Conservation (phyloP, 2,329 filamentous ascomycete genomes). For the Calonectria ilicicola region DNA sequence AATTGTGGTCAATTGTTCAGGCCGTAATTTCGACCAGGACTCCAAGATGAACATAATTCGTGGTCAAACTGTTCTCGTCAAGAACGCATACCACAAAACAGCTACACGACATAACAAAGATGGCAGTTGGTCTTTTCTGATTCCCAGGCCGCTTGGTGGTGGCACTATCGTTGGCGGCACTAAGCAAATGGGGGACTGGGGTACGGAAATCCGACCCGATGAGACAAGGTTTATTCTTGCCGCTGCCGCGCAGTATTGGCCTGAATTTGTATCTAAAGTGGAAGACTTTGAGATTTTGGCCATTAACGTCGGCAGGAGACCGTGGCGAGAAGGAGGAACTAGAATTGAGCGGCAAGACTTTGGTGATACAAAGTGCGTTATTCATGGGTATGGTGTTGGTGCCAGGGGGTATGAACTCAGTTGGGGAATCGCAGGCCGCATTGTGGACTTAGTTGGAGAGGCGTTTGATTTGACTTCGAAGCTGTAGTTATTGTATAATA, state of each 20-base stretch:
- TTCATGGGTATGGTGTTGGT: neutral
- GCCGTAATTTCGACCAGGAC: neutral
- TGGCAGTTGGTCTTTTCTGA: neutral
- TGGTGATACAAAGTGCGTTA: neutral
- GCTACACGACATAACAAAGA: neutral
- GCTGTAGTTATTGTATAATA: neutral
- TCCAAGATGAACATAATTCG: neutral
- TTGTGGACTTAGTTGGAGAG: neutral
- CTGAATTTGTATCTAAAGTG: neutral
- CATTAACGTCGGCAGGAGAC: neutral
- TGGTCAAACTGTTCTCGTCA: neutral
- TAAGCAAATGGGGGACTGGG: neutral
- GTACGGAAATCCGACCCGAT: neutral
- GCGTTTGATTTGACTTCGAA: neutral
- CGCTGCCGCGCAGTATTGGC: neutral
- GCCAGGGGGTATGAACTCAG: conserved; percentile 12
- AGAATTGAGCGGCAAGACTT: neutral
- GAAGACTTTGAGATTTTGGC: neutral
- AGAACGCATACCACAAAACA: conserved; percentile 2
- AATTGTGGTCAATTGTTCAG: neutral
- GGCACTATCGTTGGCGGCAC: conserved; percentile 5
- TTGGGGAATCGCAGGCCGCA: neutral
- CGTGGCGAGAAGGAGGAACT: neutral
- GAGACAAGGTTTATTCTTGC: neutral
- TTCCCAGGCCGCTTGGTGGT: neutral